phyloP scores from a whole-genome alignment of 495 filamentous ascomycete genomes.

The Penicillium nucicola region DNA sequence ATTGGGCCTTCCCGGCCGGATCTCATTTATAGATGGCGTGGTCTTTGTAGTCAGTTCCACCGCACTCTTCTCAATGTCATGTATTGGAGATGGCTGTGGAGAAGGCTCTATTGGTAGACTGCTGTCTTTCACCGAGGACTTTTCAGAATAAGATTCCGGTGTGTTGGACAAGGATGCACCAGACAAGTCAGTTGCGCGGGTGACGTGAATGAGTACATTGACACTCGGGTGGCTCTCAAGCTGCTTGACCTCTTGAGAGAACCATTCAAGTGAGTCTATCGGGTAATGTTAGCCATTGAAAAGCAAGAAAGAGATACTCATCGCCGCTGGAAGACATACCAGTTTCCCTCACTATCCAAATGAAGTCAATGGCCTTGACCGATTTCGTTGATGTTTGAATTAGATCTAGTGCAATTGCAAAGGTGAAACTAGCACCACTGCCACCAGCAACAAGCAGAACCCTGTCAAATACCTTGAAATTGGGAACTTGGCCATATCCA shows the following conservation, averaged over 20 bases:
- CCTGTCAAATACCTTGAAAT: constrained; percentile 53
- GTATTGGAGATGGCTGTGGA: background rate
- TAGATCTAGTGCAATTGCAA: constrained; percentile 7
- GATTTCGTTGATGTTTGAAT: background rate
- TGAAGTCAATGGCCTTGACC: constrained; percentile 9
- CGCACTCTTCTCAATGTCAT: background rate
- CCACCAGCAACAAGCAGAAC: constrained; percentile 60
- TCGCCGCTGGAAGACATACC: no score
- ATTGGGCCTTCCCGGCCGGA: background rate
- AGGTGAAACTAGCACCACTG: constrained; percentile 53
- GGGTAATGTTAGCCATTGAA: background rate
- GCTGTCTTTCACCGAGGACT: background rate
- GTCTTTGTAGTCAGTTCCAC: background rate
- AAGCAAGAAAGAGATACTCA: no score
- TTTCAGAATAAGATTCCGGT: background rate
- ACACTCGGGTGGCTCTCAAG: constrained; percentile 2
- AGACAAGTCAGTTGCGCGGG: background rate
- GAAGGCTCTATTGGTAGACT: background rate
- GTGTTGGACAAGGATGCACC: background rate
- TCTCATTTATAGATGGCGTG: background rate
- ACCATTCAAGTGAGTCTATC: constrained; percentile 1
- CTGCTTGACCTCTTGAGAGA: background rate
- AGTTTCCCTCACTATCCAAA: constrained; percentile 3
- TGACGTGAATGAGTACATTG: constrained; percentile 3
- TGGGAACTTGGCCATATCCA: constrained; percentile 54